These are phyloP conservation scores for Sambucus nigra DNA, from an alignment of 129 eudicot genomes.

Conservation along the genomic window DNA sequence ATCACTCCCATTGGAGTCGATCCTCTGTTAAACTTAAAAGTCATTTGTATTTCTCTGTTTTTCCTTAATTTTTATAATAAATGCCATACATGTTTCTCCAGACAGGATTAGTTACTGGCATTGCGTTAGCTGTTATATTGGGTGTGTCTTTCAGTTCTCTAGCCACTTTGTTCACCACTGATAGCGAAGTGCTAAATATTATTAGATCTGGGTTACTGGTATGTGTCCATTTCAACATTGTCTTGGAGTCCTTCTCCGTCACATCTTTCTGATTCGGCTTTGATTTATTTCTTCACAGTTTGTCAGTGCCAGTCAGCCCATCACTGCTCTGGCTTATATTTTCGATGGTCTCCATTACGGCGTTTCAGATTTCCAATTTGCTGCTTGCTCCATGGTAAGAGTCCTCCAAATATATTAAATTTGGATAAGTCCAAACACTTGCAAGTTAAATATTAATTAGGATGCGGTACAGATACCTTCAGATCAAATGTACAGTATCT, in stretches of 20 bases:
- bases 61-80: neutral
- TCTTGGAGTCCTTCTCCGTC: neutral
- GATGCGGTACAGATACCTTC: too few relatives aligned
- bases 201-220: conserved; percentile 59
- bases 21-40: neutral
- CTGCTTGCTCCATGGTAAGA: conserved; percentile 60
- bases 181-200: conserved; percentile 39
- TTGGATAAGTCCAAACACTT: too few relatives aligned
- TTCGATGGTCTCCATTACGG: conserved; percentile 70
- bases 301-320: conserved; percentile 62
- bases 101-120: conserved; percentile 59
- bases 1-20: neutral
- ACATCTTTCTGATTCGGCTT: neutral
- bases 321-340: conserved; percentile 59
- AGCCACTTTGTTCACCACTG: conserved; percentile 55
- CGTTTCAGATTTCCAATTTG: conserved; percentile 56
- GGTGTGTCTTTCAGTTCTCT: conserved; percentile 43
- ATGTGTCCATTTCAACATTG: conserved; percentile 4
- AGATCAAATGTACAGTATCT: too few relatives aligned
- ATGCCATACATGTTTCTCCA: conserved; percentile 6
- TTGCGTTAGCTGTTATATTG: conserved; percentile 45
- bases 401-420: neutral
- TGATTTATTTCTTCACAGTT: conserved; percentile 23
- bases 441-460: too few relatives aligned
- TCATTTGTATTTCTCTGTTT: neutral